Percentiles rank a stretch among this genome's conserved stretches.
Evolutionary conservation across 495 filamentous ascomycete species (phyloP).

Genomic region (Pyronema domesticum): DNA sequence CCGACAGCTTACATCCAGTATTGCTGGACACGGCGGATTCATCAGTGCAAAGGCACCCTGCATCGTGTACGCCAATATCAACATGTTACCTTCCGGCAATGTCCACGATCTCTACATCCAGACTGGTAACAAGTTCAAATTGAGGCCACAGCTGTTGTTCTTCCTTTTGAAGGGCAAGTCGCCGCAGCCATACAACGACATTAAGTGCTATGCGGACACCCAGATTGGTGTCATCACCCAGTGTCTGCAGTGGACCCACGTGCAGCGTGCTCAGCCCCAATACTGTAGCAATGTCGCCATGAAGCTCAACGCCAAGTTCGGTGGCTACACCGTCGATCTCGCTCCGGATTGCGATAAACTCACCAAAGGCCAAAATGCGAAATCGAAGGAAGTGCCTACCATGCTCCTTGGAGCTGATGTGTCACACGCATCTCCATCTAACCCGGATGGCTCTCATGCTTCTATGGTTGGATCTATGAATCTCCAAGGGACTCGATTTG

Average conservation of each 20-base stretch:
- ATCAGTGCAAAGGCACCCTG: slow-evolving; percentile 27
- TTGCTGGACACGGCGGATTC: slow-evolving; percentile 52
- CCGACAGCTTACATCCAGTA: slow-evolving; percentile 41
- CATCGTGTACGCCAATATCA: slow-evolving; percentile 23
- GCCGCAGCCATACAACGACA: slow-evolving; percentile 45
- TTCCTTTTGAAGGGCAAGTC: slow-evolving; percentile 55
- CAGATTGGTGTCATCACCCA: slow-evolving; percentile 65
- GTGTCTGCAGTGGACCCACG: slow-evolving; percentile 44
- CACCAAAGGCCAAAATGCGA: slow-evolving; percentile 10
- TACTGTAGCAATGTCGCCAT: slow-evolving; percentile 78
- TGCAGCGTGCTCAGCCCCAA: slow-evolving; percentile 44
- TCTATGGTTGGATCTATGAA: slow-evolving; percentile 75
- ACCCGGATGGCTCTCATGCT: slow-evolving; percentile 51
- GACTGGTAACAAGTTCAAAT: slow-evolving; percentile 31
- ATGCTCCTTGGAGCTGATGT: slow-evolving; percentile 82
- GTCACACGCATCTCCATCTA: slow-evolving; percentile 57
- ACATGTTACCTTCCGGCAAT: slow-evolving; percentile 29
- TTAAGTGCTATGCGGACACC: slow-evolving; percentile 73
- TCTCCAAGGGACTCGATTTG: slow-evolving; percentile 46
- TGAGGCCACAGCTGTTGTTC: slow-evolving; percentile 46
- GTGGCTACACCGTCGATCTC: slow-evolving; percentile 45
- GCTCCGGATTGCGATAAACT: slow-evolving; percentile 14
- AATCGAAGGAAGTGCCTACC: slow-evolving; percentile 27
- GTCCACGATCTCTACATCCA: slow-evolving; percentile 36
- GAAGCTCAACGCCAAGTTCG: slow-evolving; percentile 95